Conservation (phyloP, 768 basidiomycete genomes). For the Xerocomus potaroensis region DNA sequence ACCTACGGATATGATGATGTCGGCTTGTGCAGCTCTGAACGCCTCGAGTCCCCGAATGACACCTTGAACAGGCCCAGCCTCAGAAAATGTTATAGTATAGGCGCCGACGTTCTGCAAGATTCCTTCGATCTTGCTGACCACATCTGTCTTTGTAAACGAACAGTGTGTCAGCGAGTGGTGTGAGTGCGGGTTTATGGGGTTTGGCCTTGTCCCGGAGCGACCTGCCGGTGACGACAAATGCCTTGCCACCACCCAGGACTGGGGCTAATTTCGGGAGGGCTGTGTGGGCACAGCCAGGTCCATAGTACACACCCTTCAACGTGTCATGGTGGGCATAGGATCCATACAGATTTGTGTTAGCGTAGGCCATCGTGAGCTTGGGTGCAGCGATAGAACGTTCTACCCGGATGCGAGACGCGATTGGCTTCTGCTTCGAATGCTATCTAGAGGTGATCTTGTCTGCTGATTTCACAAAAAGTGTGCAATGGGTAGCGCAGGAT, state of each 20-base stretch:
- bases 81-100: slow-evolving; percentile 65
- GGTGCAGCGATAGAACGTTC: too few relatives aligned
- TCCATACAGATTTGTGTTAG: slow-evolving; percentile 34
- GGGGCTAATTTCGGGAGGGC: slow-evolving; percentile 62
- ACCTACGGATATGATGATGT: slow-evolving; percentile 69
- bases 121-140: slow-evolving; percentile 24
- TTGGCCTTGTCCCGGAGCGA: slow-evolving; percentile 59
- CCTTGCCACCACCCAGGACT: slow-evolving; percentile 54
- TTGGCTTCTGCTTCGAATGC: too few relatives aligned
- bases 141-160: slow-evolving; percentile 20
- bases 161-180: slow-evolving; percentile 9
- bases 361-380: slow-evolving; percentile 6
- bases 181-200: not conserved
- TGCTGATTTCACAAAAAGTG: slow-evolving; percentile 3
- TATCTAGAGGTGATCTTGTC: slow-evolving; percentile 5
- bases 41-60: slow-evolving; percentile 53
- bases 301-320: slow-evolving; percentile 66
- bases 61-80: slow-evolving; percentile 69
- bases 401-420: too few relatives aligned
- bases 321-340: slow-evolving; percentile 66
- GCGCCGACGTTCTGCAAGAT: slow-evolving; percentile 54
- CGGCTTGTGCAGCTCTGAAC: slow-evolving; percentile 54
- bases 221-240: slow-evolving; percentile 67
- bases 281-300: slow-evolving; percentile 59
- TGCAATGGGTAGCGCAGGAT: slow-evolving; percentile 3